Evolutionary conservation across 345 rosid genomes (phyloP), one percentile per base, ranked within the genome.

Genomic region (Populus pruinosa): DNA sequence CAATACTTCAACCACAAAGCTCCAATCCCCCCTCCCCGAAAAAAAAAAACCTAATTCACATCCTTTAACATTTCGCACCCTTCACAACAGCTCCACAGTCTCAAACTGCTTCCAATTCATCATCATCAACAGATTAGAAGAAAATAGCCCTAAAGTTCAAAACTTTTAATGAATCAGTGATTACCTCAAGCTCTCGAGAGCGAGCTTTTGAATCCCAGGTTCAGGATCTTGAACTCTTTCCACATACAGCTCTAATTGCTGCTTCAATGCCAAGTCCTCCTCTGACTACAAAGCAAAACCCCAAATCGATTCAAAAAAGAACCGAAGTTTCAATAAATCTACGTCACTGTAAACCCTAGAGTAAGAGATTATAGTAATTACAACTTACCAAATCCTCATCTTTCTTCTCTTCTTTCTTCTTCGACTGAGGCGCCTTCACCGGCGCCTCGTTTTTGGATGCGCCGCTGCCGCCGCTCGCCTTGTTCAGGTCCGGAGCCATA

Each of bases 101-200:
- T 47, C 50, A 13, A 47, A 47, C 14, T 47, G 5, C 50, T 14
- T 47, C 17, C 17, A 47, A 47, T 47, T 47, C 14, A 47, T 14
- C 17, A 47, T 4, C 50, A 47, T 1, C 50, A 20, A 53, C 59
- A 53, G 7, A 53, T 20, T 53, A 7, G 8, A 10, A 53, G 21
- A 53, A 18, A 56, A n/a, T 8, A n/a, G 0, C 63, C 25, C 29
- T 23, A 41, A 74, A 25, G 29, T 62, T 65, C n/a, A 4, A 53
- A 43, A 38, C 17, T 53, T 72, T n/a, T 27, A 66, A 44, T 31
- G 14, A n/a, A 56, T 56, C 63, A 56, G 29, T 9, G 27, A 73
- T 66, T 79, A 96, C 99, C 97, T 96, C 98, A 96, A 90, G 86
- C 94, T 93, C 85, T 96, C 97, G 55, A 96, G 90, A 43, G 99